phyloP scores from a whole-genome alignment of 345 rosid species.

The Raphanus sativus region DNA sequence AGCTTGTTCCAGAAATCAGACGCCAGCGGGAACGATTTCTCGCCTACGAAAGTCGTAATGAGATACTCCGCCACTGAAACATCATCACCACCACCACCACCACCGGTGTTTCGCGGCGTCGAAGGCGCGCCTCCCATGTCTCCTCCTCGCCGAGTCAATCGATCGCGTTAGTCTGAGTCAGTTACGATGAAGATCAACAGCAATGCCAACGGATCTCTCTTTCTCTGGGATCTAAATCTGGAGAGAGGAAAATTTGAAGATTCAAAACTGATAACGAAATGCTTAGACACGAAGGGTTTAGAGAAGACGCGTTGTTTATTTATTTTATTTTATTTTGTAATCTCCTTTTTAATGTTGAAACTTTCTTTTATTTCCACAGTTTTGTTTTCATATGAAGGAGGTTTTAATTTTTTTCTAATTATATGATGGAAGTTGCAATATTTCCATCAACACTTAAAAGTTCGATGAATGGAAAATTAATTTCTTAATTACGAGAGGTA shows the following conservation, averaged over 20 bases:
- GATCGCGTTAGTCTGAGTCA: conserved; percentile 33
- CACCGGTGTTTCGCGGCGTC: conserved; percentile 55
- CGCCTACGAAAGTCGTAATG: conserved; percentile 84
- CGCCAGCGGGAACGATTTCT: conserved; percentile 75
- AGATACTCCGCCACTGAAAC: conserved; percentile 59
- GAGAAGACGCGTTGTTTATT: neutral
- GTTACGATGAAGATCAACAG: conserved; percentile 30
- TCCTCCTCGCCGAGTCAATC: conserved; percentile 42
- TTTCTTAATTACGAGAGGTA: neutral
- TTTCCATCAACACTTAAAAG: neutral
- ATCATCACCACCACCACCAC: conserved; percentile 48
- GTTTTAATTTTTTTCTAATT: neutral
- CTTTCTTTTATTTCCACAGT: too few relatives aligned
- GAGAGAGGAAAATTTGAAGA: conserved; percentile 18
- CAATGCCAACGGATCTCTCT: conserved; percentile 23
- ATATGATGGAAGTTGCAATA: neutral
- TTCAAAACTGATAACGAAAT: conserved; percentile 12
- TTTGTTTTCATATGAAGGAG: neutral
- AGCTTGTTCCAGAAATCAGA: conserved; percentile 98
- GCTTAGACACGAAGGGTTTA: conserved; percentile 42
- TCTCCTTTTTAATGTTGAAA: neutral
- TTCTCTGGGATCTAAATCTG: conserved; percentile 34
- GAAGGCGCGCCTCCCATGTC: conserved; percentile 89
- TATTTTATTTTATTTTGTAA: neutral
- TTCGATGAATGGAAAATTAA: neutral